A percentile compares a stretch with the other conserved stretches of the same genome.
phyloP scores from a whole-genome alignment of 1,284 basidiomycete genomes.

The Moesziomyces sp. region DNA sequence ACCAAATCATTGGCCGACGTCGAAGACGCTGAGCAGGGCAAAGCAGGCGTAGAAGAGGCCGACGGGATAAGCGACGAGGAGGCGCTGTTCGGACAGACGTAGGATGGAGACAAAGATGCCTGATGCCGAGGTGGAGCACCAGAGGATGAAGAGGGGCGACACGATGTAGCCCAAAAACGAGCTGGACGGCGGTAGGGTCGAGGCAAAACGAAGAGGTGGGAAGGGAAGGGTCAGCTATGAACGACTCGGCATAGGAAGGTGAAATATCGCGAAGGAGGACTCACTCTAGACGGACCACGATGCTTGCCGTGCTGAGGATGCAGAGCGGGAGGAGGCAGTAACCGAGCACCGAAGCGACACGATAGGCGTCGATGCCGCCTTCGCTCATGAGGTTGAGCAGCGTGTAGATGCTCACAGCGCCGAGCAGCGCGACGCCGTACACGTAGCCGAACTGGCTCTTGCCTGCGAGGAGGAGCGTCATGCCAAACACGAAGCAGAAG shows the following conservation, averaged over 20 bases:
- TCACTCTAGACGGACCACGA: constrained; percentile 87
- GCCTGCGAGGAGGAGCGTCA: constrained; percentile 78
- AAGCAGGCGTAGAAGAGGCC: constrained; percentile 66
- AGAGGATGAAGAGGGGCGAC: constrained; percentile 65
- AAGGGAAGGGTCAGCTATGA: background rate
- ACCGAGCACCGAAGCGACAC: constrained; percentile 92
- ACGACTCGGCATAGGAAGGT: background rate
- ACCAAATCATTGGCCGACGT: constrained; percentile 31
- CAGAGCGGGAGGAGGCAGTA: constrained; percentile 98
- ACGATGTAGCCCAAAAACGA: constrained; percentile 58
- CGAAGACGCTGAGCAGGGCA: constrained; percentile 65
- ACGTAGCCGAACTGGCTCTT: constrained; percentile 99
- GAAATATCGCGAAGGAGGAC: constrained; percentile 66
- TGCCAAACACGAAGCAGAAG: constrained; percentile 81
- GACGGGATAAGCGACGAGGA: constrained; percentile 66
- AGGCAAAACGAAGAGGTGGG: background rate
- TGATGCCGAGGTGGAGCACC: constrained; percentile 65
- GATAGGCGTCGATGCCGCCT: constrained; percentile 93
- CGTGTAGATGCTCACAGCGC: constrained; percentile 91
- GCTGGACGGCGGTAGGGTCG: constrained; percentile 8
- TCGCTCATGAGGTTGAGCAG: constrained; percentile 98
- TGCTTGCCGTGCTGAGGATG: constrained; percentile 88
- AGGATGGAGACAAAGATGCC: constrained; percentile 67
- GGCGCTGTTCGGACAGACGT: constrained; percentile 63
- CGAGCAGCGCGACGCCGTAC: constrained; percentile 95